Percentiles rank a stretch among this genome's conserved stretches.
Conservation (phyloP, 805 yeast species). For the Schwanniomyces occidentalis region DNA sequence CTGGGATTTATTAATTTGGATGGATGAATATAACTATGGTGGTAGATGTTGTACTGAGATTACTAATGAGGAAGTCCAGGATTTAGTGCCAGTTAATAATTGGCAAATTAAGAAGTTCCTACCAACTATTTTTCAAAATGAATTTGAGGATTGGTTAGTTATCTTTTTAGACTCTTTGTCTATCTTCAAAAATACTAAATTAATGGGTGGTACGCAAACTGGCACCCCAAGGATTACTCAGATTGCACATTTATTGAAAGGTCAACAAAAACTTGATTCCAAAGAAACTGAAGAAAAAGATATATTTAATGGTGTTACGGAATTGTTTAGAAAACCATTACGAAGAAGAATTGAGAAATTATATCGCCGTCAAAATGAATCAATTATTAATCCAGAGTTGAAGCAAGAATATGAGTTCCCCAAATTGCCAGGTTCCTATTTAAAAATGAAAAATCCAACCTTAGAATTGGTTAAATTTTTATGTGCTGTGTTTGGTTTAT, state of each 20-base stretch:
- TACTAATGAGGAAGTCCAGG: constrained; percentile 44
- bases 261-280: constrained; percentile 36
- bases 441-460: constrained; percentile 63
- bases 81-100: constrained; percentile 50
- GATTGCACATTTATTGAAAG: constrained; percentile 52
- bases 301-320: constrained; percentile 41
- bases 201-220: constrained; percentile 35
- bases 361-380: constrained; percentile 68
- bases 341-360: constrained; percentile 65
- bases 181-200: constrained; percentile 48
- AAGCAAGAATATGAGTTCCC: constrained; percentile 73
- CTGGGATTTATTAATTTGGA: constrained; percentile 95
- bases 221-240: constrained; percentile 69
- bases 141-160: constrained; percentile 85
- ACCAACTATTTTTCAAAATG: constrained; percentile 74
- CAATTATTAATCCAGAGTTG: constrained; percentile 64
- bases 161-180: constrained; percentile 72
- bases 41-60: constrained; percentile 61
- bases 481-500: constrained; percentile 70
- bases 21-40: constrained; percentile 86
- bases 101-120: constrained; percentile 82
- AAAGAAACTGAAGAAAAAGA: constrained; percentile 35
- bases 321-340: constrained; percentile 61
- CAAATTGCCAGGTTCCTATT: constrained; percentile 68
- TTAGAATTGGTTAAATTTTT: constrained; percentile 76